Base-by-base conservation (phyloP, 805 yeast genomes). In the Candida endomychidarum region DNA sequence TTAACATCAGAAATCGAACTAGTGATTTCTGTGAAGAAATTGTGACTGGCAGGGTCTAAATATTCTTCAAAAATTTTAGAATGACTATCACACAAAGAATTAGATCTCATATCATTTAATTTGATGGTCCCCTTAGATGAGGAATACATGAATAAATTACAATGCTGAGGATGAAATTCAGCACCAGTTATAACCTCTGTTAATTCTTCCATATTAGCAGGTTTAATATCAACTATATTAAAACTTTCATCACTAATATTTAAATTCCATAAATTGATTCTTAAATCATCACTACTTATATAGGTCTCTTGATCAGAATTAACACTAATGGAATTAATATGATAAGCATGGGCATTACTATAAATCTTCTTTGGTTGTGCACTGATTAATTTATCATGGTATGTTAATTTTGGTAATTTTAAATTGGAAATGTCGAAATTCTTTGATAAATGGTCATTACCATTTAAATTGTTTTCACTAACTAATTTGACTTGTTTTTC, bases 151-250 rank as follows among this genome's bases (percentile, higher is more conserved):
- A 93, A 91, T 54, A 86, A 69, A 61, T 93, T 93, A 72, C 99
- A 93, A 58, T 82, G 81, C 33, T 71, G 66, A 11, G 99, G 99
- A 63, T 95, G 98, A 70, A 93, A 93, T 61, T 90, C 96, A 2
- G 98, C 95, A 56, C 90, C 78, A 12, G 99, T 93, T 49, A 93
- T 91, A 38, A 93, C 99, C 64, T 93, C 99, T 8, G 99, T 91
- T 54, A 93, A 77, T 67, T 93, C 99, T 70, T 93, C 99, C 99
- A 93, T 95, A 64, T 89, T 89, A 5, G 89, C 86, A 8, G 99
- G 99, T 62, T 95, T 89, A 57, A 93, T 93, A 66, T 93, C 99
- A 43, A 93, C 98, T 50, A 93, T 93, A 63, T 93, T 95, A 67
- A 93, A 93, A 54, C 90, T 80, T 67, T 91, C 96, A 64, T 91